Conservation (phyloP, 495 filamentous ascomycete genomes). For the Chaetomium cochliodes region DNA sequence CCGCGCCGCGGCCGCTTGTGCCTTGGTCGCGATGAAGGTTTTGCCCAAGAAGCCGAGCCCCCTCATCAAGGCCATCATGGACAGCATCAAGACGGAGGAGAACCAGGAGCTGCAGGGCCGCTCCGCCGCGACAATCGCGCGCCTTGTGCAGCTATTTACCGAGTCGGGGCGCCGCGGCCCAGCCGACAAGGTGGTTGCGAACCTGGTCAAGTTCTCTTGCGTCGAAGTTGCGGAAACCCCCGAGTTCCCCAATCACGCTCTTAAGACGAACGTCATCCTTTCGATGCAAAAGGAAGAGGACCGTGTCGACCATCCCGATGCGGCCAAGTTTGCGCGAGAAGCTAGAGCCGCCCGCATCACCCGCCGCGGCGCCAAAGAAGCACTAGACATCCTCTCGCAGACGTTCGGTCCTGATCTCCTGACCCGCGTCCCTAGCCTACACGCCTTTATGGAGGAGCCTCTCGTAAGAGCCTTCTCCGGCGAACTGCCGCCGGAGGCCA, state of each 20-base stretch:
- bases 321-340: conserved; percentile 82
- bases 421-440: conserved; percentile 75
- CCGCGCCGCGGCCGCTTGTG: conserved; percentile 79
- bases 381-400: conserved; percentile 78
- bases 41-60: conserved; percentile 87
- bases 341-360: conserved; percentile 83
- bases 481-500: conserved; percentile 69
- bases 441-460: conserved; percentile 73
- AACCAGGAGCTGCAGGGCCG: conserved; percentile 86
- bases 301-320: conserved; percentile 85
- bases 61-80: conserved; percentile 95
- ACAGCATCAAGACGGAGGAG: conserved; percentile 93
- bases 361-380: conserved; percentile 88
- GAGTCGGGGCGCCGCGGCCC: conserved; percentile 70
- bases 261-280: conserved; percentile 72
- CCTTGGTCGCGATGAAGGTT: conserved; percentile 77
- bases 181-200: conserved; percentile 89
- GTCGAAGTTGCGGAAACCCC: conserved; percentile 96
- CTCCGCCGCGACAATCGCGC: conserved; percentile 77
- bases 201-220: conserved; percentile 94
- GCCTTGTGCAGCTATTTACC: conserved; percentile 82
- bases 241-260: conserved; percentile 78
- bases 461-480: conserved; percentile 69
- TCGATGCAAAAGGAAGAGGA: conserved; percentile 97
- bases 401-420: conserved; percentile 77